A percentile compares a stretch with the other conserved stretches of the same genome.
Evolutionary conservation across 164 flowering plant species (phyloP).

Genomic region (Liriodendron chinense): DNA sequence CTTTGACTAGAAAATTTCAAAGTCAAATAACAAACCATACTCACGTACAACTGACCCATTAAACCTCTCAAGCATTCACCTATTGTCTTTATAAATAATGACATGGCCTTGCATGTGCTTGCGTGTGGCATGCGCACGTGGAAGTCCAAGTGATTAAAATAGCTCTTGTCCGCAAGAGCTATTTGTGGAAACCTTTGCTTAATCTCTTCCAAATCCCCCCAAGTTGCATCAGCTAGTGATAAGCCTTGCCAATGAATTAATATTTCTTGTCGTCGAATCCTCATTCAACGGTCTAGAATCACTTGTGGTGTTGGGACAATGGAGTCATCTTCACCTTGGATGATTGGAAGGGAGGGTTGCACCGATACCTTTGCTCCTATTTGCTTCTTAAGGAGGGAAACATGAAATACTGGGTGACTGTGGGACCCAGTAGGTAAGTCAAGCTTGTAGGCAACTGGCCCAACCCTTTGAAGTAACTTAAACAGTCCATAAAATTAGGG

Average conservation of each 20-base stretch:
- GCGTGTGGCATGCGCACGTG: too few species aligned
- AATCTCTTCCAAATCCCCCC: background rate
- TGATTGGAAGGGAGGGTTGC: background rate
- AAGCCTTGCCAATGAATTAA: background rate
- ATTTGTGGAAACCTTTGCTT: background rate
- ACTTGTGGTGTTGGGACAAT: background rate
- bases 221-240: background rate
- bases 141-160: too few species aligned
- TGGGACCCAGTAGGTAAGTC: background rate
- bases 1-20: too few species aligned
- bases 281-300: background rate
- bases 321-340: constrained; percentile 3
- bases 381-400: background rate
- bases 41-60: too few species aligned
- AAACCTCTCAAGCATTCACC: too few species aligned
- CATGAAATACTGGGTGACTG: background rate
- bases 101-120: too few species aligned
- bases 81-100: too few species aligned
- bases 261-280: background rate
- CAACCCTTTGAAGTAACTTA: background rate
- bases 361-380: constrained; percentile 2
- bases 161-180: background rate
- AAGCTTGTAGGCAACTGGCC: background rate
- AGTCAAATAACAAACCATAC: too few species aligned
- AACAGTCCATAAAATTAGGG: background rate